Evolutionary conservation across 768 basidiomycete species (phyloP).

Genomic region (Flagelloscypha sp.): DNA sequence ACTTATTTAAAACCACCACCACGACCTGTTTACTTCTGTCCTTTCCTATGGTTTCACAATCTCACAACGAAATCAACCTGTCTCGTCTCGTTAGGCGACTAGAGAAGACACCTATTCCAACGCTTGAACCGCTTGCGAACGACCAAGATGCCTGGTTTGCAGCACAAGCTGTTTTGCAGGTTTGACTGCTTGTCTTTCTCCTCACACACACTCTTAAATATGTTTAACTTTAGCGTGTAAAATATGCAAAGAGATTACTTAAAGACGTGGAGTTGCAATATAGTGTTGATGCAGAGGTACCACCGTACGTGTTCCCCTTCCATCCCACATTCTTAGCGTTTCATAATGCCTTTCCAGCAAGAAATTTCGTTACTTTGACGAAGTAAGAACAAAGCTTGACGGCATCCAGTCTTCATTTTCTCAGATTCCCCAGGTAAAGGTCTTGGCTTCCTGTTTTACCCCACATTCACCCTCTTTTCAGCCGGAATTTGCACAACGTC

Average conservation of each 20-base stretch:
- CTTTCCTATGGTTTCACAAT: too few relatives aligned
- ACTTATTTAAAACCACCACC: too few relatives aligned
- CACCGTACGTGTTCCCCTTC: slow-evolving; percentile 27
- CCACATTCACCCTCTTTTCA: slow-evolving; percentile 14
- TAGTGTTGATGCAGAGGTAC: slow-evolving; percentile 31
- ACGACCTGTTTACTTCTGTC: too few relatives aligned
- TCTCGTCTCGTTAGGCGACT: slow-evolving; percentile 51
- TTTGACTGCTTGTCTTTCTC: slow-evolving; percentile 20
- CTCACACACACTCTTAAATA: background rate
- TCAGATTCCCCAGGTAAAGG: too few relatives aligned
- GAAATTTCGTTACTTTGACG: slow-evolving; percentile 35
- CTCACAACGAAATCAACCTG: slow-evolving; percentile 65
- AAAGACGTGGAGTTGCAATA: slow-evolving; percentile 51
- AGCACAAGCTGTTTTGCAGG: slow-evolving; percentile 50
- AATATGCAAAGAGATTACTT: slow-evolving; percentile 48
- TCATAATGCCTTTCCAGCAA: slow-evolving; percentile 23
- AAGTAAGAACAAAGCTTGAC: slow-evolving; percentile 43
- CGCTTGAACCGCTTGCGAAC: slow-evolving; percentile 29
- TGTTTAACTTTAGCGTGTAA: slow-evolving; percentile 28
- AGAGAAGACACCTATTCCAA: slow-evolving; percentile 40
- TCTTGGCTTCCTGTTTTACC: background rate
- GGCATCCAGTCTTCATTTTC: slow-evolving; percentile 21
- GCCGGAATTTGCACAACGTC: slow-evolving; percentile 47
- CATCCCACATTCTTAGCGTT: slow-evolving; percentile 2
- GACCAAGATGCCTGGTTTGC: slow-evolving; percentile 40